Evolutionary conservation across 2,329 filamentous ascomycete genomes (phyloP), one percentile per base, ranked within the genome.

Genomic region (Verticillium alfalfae): DNA sequence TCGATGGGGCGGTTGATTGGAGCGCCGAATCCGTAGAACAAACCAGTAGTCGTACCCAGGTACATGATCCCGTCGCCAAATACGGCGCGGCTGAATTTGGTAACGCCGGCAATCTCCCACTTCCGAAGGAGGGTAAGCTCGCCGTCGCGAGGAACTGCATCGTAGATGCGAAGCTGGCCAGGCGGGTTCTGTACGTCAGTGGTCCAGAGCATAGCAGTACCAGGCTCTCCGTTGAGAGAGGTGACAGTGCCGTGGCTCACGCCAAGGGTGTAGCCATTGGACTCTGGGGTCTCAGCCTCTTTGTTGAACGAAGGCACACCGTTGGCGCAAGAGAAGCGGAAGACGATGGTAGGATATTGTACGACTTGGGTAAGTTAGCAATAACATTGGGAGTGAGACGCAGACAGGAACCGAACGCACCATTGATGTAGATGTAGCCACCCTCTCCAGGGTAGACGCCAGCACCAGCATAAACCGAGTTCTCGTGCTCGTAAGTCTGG

Each of bases 11-110:
- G 67, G 45, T 81, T 84, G 34, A 83, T 81, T 0, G 84, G 82
- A 0, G 82, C 81, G 1, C 84, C 84, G 60, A 84, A 85, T 2
- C 76, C 83, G 36, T 85, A 85, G 22, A 87, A 68, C 60, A 72
- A 79, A 3, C 84, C 84, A 31, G 73, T 70, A 2, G 73, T 80
- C 1, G 79, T 82, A 10, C 81, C 81, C n/a, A 86, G 69, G 63
- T 86, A 87, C 2, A 80, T 78, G 61, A 79, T 77, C 0, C 81
- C 83, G 61, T 87, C 77, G 7, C 84, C 84, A 61, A 87, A 86
- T 2, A 84, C 82, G 1, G 84, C 81, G 2, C 84, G 77, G 3
- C 79, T 81, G 64, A 87, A 87, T 70, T 87, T 87, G 56, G 77
- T 81, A 4, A 81, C 77, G 0, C 80, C 81, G 0, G 78, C 74